Conservation (phyloP, 1,284 basidiomycete genomes). For the Naganishia cerealis region DNA sequence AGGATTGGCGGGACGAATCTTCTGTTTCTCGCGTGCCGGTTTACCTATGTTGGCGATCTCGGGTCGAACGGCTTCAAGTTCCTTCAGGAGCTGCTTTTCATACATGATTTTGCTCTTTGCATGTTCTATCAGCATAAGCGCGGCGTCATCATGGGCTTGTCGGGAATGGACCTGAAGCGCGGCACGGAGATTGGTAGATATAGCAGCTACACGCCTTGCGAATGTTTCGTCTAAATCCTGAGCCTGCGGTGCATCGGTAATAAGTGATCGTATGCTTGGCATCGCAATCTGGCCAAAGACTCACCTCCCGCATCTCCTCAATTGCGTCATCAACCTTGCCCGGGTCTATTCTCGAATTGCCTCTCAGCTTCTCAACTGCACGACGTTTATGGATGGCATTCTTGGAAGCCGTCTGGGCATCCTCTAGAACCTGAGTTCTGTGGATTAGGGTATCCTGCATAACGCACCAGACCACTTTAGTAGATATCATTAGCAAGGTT, state of each 20-base stretch:
- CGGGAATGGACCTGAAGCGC: constrained; percentile 78
- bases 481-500: not conserved
- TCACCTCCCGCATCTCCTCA: constrained; percentile 87
- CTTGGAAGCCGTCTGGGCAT: constrained; percentile 86
- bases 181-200: constrained; percentile 83
- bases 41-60: constrained; percentile 61
- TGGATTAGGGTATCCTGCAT: constrained; percentile 73
- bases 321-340: constrained; percentile 87
- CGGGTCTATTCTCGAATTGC: constrained; percentile 78
- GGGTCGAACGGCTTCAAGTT: constrained; percentile 76
- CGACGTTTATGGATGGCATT: constrained; percentile 84
- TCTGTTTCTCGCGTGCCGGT: constrained; percentile 20
- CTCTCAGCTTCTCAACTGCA: constrained; percentile 84
- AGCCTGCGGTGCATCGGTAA: constrained; percentile 60
- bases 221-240: constrained; percentile 81
- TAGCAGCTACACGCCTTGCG: constrained; percentile 75
- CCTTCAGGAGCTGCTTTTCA: constrained; percentile 79
- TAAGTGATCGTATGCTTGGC: constrained; percentile 1
- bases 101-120: constrained; percentile 85
- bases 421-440: constrained; percentile 82
- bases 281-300: constrained; percentile 33
- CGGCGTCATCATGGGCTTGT: constrained; percentile 83
- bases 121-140: constrained; percentile 81
- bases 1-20: constrained; percentile 6
- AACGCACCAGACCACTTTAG: constrained; percentile 14